Percentiles rank a stretch among this genome's conserved stretches.
These are phyloP conservation scores for Mortierella alpina DNA, from an alignment of 192 early-diverging fungal species.

Conservation along the genomic window DNA sequence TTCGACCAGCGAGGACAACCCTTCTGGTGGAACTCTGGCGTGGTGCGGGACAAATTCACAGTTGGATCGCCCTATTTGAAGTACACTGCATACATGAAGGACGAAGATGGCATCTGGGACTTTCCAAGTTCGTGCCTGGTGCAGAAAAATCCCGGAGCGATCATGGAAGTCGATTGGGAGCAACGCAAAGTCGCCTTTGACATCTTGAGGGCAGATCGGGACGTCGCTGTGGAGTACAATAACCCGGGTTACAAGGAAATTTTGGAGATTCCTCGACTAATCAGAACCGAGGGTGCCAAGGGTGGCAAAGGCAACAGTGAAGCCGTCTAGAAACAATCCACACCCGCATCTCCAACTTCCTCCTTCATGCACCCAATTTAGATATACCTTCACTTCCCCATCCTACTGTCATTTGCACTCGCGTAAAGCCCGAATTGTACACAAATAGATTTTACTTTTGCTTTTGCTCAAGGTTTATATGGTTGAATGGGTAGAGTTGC, in stretches of 20 bases:
- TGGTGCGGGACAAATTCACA: slow-evolving; percentile 56
- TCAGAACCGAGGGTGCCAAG: slow-evolving; percentile 30
- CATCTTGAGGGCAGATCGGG: slow-evolving; percentile 23
- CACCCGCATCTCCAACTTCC: no score
- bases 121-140: slow-evolving; percentile 55
- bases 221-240: slow-evolving; percentile 25
- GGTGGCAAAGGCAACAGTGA: slow-evolving; percentile 39
- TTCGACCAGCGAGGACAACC: slow-evolving; percentile 54
- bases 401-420: no score
- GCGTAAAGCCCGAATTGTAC: no score
- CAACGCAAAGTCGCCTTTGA: slow-evolving; percentile 36
- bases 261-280: slow-evolving; percentile 27
- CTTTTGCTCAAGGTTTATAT: no score
- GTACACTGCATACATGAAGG: slow-evolving; percentile 43
- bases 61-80: slow-evolving; percentile 31
- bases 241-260: slow-evolving; percentile 9
- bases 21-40: slow-evolving; percentile 64
- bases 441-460: no score
- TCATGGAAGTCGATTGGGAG: slow-evolving; percentile 49
- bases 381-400: no score
- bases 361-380: no score
- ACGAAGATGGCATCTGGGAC: slow-evolving; percentile 59
- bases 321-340: slow-evolving; percentile 13
- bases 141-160: slow-evolving; percentile 39
- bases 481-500: no score